Base-by-base conservation (phyloP, 768 basidiomycete species). In the Kwoniella sp. region DNA sequence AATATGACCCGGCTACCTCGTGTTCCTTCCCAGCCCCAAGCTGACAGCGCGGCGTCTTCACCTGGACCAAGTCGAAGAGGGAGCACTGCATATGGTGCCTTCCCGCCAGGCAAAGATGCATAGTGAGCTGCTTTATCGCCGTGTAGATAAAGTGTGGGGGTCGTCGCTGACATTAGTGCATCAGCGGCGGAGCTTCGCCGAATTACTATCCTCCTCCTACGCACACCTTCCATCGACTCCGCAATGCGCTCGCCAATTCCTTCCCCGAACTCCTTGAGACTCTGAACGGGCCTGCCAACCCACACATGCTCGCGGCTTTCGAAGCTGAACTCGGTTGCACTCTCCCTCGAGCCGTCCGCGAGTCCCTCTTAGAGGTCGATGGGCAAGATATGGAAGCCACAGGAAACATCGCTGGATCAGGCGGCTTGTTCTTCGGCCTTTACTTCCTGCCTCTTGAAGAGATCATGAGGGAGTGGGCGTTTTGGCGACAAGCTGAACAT, bases 241-340 rank as follows among this genome's bases (percentile, higher is more conserved):
- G 88, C 65, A 76, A 82, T n/a, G 92, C 92, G 87, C 87, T 96
- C 22, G 84, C 82, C 65, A 85, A 88, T 65, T 89, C 94, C 82
- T 95, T 95, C 82, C 92, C 93, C 51, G 94, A 98, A 76, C 86
- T 98, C 22, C 90, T 90, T 29, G 94, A 98, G 80, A 96, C 94
- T 9, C 89, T 98, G 70, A 95, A 95, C 81, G 91, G 90, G 74
- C 92, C 92, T 67, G 90, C 92, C 68, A 85, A 89, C 59, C 89
- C 89, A 11, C 85, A 86, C 69, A 89, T 92, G 78, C 86, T 96
- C 66, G 85, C 89, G 41, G 85, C 89, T 37, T 85, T 94, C 74
- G 92, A 96, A 82, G 84, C 88, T 78, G 87, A 92, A 69, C 87
- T 95, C 68, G 92, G 93, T 30, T 81, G 77, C 68, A 68, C 70